Evolutionary conservation across 352 stramenopile genomes (phyloP).

Genomic region (Peronospora belbahrii): DNA sequence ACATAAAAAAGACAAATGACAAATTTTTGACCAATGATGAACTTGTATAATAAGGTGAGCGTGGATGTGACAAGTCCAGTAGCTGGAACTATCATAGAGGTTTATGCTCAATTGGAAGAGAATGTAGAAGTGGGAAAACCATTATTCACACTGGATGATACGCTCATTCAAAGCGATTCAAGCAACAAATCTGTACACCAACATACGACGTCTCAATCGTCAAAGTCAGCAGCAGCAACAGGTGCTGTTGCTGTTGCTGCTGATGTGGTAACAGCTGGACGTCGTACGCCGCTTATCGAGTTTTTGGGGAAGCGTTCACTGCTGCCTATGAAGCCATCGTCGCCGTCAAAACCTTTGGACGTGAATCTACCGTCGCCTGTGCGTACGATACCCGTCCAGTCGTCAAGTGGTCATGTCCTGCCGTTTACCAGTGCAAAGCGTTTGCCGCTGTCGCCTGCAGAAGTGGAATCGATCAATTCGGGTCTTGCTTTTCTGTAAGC

Average conservation of each 20-base stretch:
- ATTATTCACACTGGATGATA: constrained; percentile 92
- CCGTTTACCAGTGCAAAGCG: constrained; percentile 58
- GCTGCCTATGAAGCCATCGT: constrained; percentile 34
- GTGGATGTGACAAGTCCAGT: constrained; percentile 88
- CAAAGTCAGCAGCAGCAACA: constrained; percentile 25
- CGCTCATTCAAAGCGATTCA: constrained; percentile 26
- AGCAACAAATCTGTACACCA: constrained; percentile 17
- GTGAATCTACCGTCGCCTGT: constrained; percentile 13
- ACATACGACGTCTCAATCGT: constrained; percentile 17
- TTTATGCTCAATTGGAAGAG: constrained; percentile 92
- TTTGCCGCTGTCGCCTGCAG: constrained; percentile 48
- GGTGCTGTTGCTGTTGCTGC: constrained; percentile 7
- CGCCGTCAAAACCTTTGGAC: constrained; percentile 15
- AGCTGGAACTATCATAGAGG: constrained; percentile 88
- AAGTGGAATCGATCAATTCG: constrained; percentile 78
- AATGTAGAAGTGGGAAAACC: constrained; percentile 92
- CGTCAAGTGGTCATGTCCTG: constrained; percentile 56
- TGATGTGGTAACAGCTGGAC: constrained; percentile 18
- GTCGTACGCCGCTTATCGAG: constrained; percentile 54
- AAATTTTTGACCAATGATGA: no score
- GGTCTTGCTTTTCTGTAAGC: constrained; percentile 65
- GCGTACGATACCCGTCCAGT: constrained; percentile 28
- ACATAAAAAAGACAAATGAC: no score
- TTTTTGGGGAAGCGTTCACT: constrained; percentile 69
- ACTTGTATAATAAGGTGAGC: no score